Percentiles rank a stretch among this genome's conserved stretches.
Evolutionary conservation across 2,329 filamentous ascomycete genomes (phyloP).

Genomic region (Diaporthe nobilis): DNA sequence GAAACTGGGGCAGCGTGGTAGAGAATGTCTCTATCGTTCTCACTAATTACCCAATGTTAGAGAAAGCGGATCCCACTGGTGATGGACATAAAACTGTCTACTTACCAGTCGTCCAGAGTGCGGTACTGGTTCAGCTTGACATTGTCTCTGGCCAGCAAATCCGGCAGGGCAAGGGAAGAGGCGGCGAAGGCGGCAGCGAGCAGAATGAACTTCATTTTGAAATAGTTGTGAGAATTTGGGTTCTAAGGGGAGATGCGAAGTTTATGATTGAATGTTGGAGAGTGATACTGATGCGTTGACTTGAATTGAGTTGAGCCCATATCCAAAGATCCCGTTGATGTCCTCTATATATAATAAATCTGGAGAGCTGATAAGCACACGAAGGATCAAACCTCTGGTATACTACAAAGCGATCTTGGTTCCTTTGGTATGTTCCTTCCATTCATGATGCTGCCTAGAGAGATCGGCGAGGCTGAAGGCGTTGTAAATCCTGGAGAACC

Average conservation of each 20-base stretch:
- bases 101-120: not conserved
- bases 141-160: not conserved
- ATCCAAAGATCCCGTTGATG: not conserved
- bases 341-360: not conserved
- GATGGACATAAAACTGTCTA: not conserved
- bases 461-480: not conserved
- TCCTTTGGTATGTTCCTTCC: not conserved
- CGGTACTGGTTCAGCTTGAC: slow-evolving; percentile 6
- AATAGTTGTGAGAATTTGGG: not conserved
- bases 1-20: slow-evolving; percentile 5
- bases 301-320: not conserved
- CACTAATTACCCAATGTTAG: not conserved
- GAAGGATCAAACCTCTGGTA: not conserved
- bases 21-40: slow-evolving; percentile 5
- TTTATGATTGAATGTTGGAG: not conserved
- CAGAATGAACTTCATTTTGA: not conserved
- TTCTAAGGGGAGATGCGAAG: not conserved
- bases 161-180: not conserved
- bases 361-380: not conserved
- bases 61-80: not conserved
- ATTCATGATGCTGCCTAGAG: slow-evolving; percentile 1
- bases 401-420: not conserved
- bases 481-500: not conserved
- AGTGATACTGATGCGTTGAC: not conserved
- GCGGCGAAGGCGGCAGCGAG: not conserved